A percentile compares a stretch with the other conserved stretches of the same genome.
Evolutionary conservation across 805 yeast genomes (phyloP).

Genomic region (Ogataea nakhonphanomensis): DNA sequence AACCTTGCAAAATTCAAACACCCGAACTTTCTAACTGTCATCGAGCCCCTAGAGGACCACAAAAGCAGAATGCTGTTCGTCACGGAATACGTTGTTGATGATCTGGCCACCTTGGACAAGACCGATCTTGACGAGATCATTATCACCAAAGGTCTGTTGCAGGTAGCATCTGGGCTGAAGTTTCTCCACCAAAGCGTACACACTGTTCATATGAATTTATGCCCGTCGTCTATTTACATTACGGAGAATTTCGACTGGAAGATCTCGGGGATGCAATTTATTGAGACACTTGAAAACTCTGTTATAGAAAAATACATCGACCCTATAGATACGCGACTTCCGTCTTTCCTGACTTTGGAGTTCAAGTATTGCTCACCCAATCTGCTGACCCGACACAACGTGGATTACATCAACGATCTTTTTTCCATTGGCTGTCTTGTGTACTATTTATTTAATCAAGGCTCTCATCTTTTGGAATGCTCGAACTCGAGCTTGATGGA

Average conservation of each 20-base stretch:
- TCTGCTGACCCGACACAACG: conserved; percentile 58
- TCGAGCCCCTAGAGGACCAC: conserved; percentile 89
- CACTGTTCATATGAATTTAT: conserved; percentile 71
- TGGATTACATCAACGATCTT: conserved; percentile 70
- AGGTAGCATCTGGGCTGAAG: conserved; percentile 70
- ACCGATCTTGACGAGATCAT: conserved; percentile 64
- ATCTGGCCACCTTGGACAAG: conserved; percentile 32
- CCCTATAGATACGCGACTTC: conserved; percentile 72
- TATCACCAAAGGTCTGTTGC: conserved; percentile 75
- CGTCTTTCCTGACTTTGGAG: conserved; percentile 65
- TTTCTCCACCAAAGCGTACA: conserved; percentile 78
- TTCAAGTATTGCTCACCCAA: conserved; percentile 85
- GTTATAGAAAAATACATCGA: conserved; percentile 62
- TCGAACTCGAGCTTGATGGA: conserved; percentile 39
- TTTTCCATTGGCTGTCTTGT: conserved; percentile 82
- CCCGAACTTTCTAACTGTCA: conserved; percentile 77
- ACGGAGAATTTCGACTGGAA: conserved; percentile 94
- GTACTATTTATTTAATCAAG: conserved; percentile 58
- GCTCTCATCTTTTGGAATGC: conserved; percentile 43
- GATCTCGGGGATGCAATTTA: conserved; percentile 67
- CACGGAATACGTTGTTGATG: conserved; percentile 64
- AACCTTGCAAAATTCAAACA: conserved; percentile 81
- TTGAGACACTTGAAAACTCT: conserved; percentile 41
- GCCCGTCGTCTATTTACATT: conserved; percentile 73
- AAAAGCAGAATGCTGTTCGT: conserved; percentile 76